Conservation (phyloP, 805 yeast species). For the Brettanomyces anomalus region DNA sequence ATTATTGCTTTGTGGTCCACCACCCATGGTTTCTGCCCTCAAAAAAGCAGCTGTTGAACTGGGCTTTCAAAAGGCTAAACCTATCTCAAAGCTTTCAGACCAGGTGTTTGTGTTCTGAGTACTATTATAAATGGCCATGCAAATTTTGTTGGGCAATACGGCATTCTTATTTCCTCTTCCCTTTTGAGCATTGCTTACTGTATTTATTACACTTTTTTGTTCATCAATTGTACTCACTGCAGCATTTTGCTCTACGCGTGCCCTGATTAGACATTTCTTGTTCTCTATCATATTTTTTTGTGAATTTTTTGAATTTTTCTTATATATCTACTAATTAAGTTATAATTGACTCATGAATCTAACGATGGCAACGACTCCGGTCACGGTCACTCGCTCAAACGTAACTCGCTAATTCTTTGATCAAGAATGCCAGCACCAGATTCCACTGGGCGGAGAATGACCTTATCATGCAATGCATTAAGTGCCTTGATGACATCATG, state of each 20-base stretch:
- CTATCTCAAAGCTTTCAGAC: conserved; percentile 83
- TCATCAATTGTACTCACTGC: too few relatives aligned
- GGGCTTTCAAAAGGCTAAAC: conserved; percentile 79
- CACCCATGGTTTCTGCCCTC: conserved; percentile 80
- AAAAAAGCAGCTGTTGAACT: conserved; percentile 68
- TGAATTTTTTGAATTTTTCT: too few relatives aligned
- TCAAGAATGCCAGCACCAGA: conserved; percentile 29
- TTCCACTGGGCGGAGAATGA: conserved; percentile 41
- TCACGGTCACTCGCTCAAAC: conserved; percentile 27
- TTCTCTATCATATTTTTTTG: too few relatives aligned
- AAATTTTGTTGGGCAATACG: too few relatives aligned
- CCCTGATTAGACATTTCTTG: too few relatives aligned
- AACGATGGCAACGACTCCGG: background rate
- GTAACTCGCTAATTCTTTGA: conserved; percentile 37
- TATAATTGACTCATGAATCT: background rate
- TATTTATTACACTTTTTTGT: too few relatives aligned
- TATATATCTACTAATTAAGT: conserved; percentile 1
- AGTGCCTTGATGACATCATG: conserved; percentile 78
- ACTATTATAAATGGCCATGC: background rate
- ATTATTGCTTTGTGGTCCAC: conserved; percentile 88
- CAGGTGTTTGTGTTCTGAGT: conserved; percentile 76
- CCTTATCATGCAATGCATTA: conserved; percentile 70
- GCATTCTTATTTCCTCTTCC: too few relatives aligned
- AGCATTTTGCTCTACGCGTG: too few relatives aligned
- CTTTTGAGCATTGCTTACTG: too few relatives aligned